Evolutionary conservation across 306 rosid genomes (phyloP).

Genomic region (Notholithocarpus densiflorus): DNA sequence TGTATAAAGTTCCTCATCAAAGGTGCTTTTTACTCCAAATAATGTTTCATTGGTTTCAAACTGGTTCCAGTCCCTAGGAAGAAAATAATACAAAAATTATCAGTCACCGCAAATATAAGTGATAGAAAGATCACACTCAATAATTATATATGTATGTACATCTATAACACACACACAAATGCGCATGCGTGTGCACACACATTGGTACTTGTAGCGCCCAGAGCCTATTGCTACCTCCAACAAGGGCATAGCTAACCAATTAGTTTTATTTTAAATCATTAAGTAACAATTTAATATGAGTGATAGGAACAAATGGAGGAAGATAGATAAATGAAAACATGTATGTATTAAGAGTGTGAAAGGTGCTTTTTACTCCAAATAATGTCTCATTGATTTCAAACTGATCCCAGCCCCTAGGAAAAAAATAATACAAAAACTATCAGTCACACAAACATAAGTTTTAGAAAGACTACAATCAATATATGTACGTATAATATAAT

Average conservation of each 20-base stretch:
- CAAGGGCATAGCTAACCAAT: neutral
- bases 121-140: neutral
- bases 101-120: conserved; percentile 8
- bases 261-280: neutral
- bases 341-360: conserved; percentile 7
- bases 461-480: neutral
- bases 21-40: conserved; percentile 92
- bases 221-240: neutral
- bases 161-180: too few species aligned
- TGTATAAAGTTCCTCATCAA: conserved; percentile 84
- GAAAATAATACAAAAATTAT: conserved; percentile 8
- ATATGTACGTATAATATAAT: too few species aligned
- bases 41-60: conserved; percentile 79
- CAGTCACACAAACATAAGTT: conserved; percentile 7
- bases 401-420: conserved; percentile 82
- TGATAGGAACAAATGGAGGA: neutral
- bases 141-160: too few species aligned
- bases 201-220: neutral
- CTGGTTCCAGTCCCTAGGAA: conserved; percentile 82
- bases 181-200: neutral
- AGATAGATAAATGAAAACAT: too few species aligned
- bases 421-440: conserved; percentile 8
- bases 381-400: conserved; percentile 77
- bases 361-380: conserved; percentile 91
- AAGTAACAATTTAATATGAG: neutral